These are phyloP conservation scores for Termitomyces heimii DNA, from an alignment of 768 basidiomycete genomes.

Conservation along the genomic window DNA sequence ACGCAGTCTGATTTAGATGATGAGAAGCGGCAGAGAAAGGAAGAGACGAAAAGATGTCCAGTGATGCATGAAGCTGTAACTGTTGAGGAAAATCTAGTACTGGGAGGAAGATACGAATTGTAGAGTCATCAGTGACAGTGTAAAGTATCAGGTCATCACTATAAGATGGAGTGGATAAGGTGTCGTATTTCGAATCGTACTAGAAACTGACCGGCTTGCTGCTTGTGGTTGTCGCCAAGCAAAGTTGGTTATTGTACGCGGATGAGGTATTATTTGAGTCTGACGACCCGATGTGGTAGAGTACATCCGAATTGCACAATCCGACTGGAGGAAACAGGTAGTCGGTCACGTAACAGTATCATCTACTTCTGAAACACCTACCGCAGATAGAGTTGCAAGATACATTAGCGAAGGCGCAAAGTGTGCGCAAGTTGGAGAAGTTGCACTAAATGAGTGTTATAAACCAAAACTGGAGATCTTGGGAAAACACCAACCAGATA, in stretches of 20 bases:
- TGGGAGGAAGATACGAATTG: constrained; percentile 79
- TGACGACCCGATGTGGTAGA: constrained; percentile 67
- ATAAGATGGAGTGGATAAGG: background rate
- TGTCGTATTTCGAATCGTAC: background rate
- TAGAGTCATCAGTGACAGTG: constrained; percentile 78
- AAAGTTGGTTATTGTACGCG: constrained; percentile 63
- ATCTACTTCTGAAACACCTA: constrained; percentile 23
- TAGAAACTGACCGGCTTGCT: constrained; percentile 46
- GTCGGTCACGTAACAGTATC: background rate
- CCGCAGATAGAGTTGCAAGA: constrained; percentile 60
- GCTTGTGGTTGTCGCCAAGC: constrained; percentile 68
- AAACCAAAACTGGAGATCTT: background rate
- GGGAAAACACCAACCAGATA: constrained; percentile 37
- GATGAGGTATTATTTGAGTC: constrained; percentile 66
- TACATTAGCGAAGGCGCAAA: constrained; percentile 77
- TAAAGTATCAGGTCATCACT: constrained; percentile 79
- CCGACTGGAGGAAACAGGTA: constrained; percentile 32
- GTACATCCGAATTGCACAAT: constrained; percentile 57
- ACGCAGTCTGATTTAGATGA: constrained; percentile 27
- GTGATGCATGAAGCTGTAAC: constrained; percentile 76
- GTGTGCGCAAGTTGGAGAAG: constrained; percentile 44
- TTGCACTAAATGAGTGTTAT: constrained; percentile 28
- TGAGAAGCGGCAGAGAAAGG: constrained; percentile 30
- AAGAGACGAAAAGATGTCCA: constrained; percentile 66
- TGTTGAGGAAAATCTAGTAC: constrained; percentile 82